Evolutionary conservation across 495 filamentous ascomycete species (phyloP), one percentile per base, ranked within the genome.

Genomic region (Aspergillus nidulans): DNA sequence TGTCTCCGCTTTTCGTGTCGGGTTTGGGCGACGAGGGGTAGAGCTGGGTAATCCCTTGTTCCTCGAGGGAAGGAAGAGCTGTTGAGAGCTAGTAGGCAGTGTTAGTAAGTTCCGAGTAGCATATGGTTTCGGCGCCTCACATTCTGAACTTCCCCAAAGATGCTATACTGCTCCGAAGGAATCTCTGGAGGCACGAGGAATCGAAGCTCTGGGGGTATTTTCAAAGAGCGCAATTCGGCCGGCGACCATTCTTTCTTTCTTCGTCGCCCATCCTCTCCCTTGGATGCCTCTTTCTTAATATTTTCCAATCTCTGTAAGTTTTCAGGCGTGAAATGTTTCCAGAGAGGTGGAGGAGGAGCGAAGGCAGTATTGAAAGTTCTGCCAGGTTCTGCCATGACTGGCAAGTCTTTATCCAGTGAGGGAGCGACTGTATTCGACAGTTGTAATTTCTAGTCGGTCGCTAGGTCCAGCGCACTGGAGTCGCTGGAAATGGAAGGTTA

Each of bases 261-360:
- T 32, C 63, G 20, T 57, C 69, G 59, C 55, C 73, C 65, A 69
- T 72, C 46, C 65, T 65, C 52, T 61, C 67, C 61, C 62, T 76
- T 63, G 63, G 76, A 60, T 1, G 70, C 67, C 28, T 77, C 69
- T 24, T 74, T 70, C 60, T 77, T 78, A 56, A 80, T 64, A 50
- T 77, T 61, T 32, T 86, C 76, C 44, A 95, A 80, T 30, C 79
- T 84, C 21, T 81, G 69, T 55, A 94, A 63, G 68, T 95, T 96
- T 0, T 86, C 82, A 3, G 81, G 63, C 0, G 90, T 96, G 73
- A 97, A 97, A 67, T 85, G 77, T 58, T 89, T 87, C 82, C 90
- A 97, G 76, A 96, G 91, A 3, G 88, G 85, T 19, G 94, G 94
- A 4, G 94, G 94, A 15, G 87, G 79, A 16, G 94, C 92, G 70